phyloP scores from a whole-genome alignment of 805 yeast species.

The Zygotorulaspora sp. region DNA sequence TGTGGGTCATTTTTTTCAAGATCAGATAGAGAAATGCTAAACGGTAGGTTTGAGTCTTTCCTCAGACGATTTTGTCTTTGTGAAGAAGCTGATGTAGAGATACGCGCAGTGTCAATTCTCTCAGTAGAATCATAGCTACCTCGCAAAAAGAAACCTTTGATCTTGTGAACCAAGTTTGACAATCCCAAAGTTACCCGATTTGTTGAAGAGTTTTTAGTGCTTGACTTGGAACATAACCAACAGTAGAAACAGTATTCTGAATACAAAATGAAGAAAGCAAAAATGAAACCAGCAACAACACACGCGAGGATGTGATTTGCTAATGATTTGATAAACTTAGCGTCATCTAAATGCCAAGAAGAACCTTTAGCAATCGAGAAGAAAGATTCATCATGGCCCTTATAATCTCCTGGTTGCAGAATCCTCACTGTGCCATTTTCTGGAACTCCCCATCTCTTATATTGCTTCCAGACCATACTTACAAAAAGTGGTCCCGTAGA shows the following conservation, averaged over 20 bases:
- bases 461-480: conserved; percentile 82
- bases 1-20: conserved; percentile 22
- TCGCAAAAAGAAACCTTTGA: conserved; percentile 1
- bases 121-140: not conserved
- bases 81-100: not conserved
- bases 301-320: conserved; percentile 72
- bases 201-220: conserved; percentile 3
- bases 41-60: conserved; percentile 31
- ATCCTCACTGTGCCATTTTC: conserved; percentile 63
- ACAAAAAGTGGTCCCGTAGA: conserved; percentile 89
- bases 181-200: not conserved
- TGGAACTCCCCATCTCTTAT: conserved; percentile 73
- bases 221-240: conserved; percentile 34
- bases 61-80: conserved; percentile 19
- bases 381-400: conserved; percentile 54
- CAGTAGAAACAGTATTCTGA: conserved; percentile 46
- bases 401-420: conserved; percentile 69
- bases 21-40: conserved; percentile 19
- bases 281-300: conserved; percentile 61
- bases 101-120: conserved; percentile 4
- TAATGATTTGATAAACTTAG: conserved; percentile 66
- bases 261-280: conserved; percentile 47
- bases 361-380: conserved; percentile 78
- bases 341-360: conserved; percentile 91
- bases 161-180: not conserved